Conservation (phyloP, 208 protist genomes). For the Acanthamoeba sp. region DNA sequence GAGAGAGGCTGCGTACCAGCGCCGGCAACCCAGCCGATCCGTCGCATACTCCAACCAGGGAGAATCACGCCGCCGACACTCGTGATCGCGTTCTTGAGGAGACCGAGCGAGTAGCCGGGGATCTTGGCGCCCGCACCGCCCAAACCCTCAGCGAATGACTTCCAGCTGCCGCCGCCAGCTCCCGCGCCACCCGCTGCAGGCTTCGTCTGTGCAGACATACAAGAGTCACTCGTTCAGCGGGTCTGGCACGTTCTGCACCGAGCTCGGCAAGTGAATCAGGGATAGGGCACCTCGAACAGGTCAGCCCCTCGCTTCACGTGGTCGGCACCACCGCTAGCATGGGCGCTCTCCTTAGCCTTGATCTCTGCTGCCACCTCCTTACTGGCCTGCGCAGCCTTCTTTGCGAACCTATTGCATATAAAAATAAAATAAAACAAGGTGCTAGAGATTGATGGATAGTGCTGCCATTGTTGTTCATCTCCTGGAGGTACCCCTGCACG, state of each 20-base stretch:
- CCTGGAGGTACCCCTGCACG: not conserved
- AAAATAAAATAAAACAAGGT: not conserved
- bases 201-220: not conserved
- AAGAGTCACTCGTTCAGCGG: no score
- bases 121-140: constrained; percentile 8
- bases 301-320: not conserved
- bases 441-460: no score
- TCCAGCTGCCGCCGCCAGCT: not conserved
- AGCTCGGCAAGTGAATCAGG: no score
- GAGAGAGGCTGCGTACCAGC: not conserved
- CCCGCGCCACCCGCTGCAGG: not conserved
- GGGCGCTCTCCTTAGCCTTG: not conserved
- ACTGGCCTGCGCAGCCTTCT: constrained; percentile 8
- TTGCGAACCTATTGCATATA: not conserved
- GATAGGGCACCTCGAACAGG: constrained; percentile 29
- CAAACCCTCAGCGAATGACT: not conserved
- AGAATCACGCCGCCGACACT: constrained; percentile 21
- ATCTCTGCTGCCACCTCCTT: constrained; percentile 34
- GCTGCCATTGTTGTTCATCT: no score
- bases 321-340: not conserved
- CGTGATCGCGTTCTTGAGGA: constrained; percentile 5
- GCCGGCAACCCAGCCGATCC: constrained; percentile 24
- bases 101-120: not conserved
- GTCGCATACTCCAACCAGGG: constrained; percentile 6
- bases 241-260: no score